These are phyloP conservation scores for Monosporascus sp. DNA, from an alignment of 2,329 filamentous ascomycete species.

Conservation along the genomic window DNA sequence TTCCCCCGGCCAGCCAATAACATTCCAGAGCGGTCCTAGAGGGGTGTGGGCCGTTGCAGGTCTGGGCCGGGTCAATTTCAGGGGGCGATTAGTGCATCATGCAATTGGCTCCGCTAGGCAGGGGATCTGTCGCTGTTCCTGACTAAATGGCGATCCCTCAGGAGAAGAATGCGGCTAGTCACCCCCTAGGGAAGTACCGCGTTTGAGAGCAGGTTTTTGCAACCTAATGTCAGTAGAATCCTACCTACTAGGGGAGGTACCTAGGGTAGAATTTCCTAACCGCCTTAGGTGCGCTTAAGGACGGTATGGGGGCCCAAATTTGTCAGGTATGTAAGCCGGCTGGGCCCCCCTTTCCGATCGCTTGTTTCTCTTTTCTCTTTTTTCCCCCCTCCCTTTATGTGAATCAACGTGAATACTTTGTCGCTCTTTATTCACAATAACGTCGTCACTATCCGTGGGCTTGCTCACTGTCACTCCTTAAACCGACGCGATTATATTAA, in stretches of 20 bases:
- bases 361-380: not conserved
- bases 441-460: not conserved
- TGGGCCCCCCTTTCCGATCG: not conserved
- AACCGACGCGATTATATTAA: not conserved
- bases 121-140: not conserved
- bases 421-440: not conserved
- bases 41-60: not conserved
- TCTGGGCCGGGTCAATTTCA: not conserved
- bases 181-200: not conserved
- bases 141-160: not conserved
- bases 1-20: not conserved
- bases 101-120: not conserved
- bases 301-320: no score
- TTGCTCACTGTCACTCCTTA: not conserved
- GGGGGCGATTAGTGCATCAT: not conserved
- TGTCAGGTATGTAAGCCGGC: not conserved
- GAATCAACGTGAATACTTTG: not conserved
- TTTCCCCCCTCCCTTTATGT: not conserved
- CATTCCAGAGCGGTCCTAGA: no score
- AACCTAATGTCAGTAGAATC: no score
- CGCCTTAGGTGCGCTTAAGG: no score
- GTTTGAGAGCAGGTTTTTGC: not conserved
- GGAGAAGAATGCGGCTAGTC: not conserved
- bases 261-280: no score
- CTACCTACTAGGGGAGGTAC: no score